Evolutionary conservation across 169 alveolate species (phyloP).

Genomic region (Plasmodium inui): DNA sequence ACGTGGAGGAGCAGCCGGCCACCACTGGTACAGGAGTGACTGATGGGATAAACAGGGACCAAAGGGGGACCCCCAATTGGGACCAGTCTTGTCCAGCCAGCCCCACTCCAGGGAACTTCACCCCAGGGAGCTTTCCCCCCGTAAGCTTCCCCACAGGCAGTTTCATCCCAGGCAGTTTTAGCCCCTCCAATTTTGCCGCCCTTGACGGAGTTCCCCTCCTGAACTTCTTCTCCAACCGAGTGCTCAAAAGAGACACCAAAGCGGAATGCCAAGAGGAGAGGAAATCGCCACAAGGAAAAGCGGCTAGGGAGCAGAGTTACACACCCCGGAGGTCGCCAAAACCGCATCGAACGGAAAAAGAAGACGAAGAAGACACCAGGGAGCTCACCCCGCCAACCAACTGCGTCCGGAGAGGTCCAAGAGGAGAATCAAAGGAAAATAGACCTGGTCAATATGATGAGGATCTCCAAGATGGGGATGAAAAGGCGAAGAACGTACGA

Average conservation of each 20-base stretch:
- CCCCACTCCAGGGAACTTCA: neutral
- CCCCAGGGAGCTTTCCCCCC: neutral
- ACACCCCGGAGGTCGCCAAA: neutral
- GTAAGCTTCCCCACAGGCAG: neutral
- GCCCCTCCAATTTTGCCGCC: neutral
- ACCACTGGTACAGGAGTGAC: neutral
- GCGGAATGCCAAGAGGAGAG: neutral
- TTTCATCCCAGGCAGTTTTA: neutral
- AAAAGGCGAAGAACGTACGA: neutral
- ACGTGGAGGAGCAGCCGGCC: neutral
- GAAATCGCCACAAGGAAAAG: neutral
- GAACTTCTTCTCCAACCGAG: conserved; percentile 40
- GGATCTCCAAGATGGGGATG: neutral
- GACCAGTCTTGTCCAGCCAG: neutral
- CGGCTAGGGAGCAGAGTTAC: neutral
- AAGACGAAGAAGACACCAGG: conserved; percentile 2
- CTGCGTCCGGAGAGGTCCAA: neutral
- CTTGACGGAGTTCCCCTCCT: conserved; percentile 53
- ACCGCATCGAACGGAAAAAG: neutral
- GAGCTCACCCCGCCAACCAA: conserved; percentile 8
- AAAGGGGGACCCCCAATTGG: neutral
- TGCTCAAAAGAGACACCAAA: neutral
- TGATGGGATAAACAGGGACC: neutral
- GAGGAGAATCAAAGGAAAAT: neutral
- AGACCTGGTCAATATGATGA: neutral